These are phyloP conservation scores for Monosporozyma unispora DNA, from an alignment of 805 yeast genomes.

Conservation along the genomic window DNA sequence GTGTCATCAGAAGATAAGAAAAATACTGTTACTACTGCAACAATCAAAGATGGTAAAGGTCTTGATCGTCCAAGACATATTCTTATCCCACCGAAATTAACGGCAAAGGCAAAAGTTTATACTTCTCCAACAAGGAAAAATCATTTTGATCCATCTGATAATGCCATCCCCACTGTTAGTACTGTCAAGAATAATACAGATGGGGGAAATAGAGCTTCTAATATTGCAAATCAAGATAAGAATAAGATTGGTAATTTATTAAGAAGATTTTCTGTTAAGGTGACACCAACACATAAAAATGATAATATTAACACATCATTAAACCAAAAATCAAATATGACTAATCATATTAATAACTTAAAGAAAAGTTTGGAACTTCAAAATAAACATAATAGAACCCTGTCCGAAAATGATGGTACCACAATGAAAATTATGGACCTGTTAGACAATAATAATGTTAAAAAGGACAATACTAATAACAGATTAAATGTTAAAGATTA, in stretches of 20 bases:
- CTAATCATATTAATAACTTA: neutral
- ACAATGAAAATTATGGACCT: neutral
- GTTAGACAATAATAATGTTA: neutral
- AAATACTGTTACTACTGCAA: neutral
- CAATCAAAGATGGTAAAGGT: neutral
- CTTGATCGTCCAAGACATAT: neutral
- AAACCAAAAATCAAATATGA: constrained; percentile 4
- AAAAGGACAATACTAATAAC: neutral
- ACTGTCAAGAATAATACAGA: neutral
- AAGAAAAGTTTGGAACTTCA: neutral
- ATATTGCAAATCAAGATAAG: neutral
- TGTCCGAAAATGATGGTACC: constrained; percentile 1
- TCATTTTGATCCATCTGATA: constrained; percentile 7
- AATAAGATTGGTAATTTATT: constrained; percentile 6
- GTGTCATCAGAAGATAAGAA: neutral
- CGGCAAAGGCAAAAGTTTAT: constrained; percentile 16
- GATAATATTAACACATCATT: constrained; percentile 5
- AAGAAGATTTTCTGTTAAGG: constrained; percentile 8
- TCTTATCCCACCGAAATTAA: constrained; percentile 2
- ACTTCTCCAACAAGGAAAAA: constrained; percentile 36
- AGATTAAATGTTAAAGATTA: neutral
- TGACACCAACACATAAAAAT: neutral
- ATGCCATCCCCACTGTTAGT: neutral
- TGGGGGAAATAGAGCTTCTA: neutral
- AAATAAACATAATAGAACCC: constrained; percentile 2